Conservation (phyloP, 176 grass and related monocot species). For the Zea luxurians region DNA sequence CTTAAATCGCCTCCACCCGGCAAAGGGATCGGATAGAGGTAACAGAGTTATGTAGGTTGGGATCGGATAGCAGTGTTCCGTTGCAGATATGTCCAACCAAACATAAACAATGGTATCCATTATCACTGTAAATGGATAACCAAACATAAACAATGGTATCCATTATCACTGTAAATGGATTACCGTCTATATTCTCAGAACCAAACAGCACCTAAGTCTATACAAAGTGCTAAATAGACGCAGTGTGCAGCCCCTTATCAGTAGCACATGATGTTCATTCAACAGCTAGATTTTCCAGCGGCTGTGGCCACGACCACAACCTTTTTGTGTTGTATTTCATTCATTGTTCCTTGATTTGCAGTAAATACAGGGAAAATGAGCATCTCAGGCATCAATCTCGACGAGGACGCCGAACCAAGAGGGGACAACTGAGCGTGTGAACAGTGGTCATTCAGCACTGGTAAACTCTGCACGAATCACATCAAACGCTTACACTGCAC, state of each 20-base stretch:
- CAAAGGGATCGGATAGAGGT: no score
- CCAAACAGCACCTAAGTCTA: background rate
- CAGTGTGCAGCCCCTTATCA: background rate
- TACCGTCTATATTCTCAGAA: no score
- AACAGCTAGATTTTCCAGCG: background rate
- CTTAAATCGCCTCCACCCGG: no score
- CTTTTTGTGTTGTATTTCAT: background rate
- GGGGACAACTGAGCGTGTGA: constrained; percentile 36
- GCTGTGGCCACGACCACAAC: background rate
- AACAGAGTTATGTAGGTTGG: no score
- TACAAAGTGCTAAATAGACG: background rate
- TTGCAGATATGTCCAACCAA: no score
- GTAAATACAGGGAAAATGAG: constrained; percentile 83
- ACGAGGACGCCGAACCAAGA: constrained; percentile 55
- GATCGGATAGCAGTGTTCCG: no score
- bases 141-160: no score
- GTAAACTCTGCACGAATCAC: background rate
- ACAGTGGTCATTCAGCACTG: background rate
- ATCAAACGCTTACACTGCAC: background rate
- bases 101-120: no score
- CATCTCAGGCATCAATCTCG: constrained; percentile 67
- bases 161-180: no score
- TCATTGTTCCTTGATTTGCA: constrained; percentile 39
- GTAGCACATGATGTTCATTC: background rate
- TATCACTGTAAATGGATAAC: no score